Base-by-base conservation (phyloP, 73 alveolate genomes). In the Breviolum minutum region DNA sequence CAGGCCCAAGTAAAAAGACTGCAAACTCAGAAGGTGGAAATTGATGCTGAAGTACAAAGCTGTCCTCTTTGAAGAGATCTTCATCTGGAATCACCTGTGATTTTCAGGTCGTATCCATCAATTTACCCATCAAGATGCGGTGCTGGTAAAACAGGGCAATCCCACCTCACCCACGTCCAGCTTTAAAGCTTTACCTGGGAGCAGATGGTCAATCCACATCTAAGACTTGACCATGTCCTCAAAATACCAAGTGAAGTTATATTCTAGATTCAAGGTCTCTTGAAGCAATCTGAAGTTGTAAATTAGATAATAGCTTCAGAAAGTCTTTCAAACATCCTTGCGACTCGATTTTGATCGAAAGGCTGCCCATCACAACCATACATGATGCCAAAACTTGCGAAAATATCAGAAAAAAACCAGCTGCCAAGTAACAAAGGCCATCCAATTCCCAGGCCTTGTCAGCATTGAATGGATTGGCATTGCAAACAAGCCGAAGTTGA, bases 161-260 rank as follows among this genome's bases (percentile, higher is more conserved):
- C 83, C 20, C 48, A 64, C 97, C 98, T 92, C 98, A 13, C 98
- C 98, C 77, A 92, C 69, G 61, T 92, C 98, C 48, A 92, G 68
- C 69, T 69, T 80, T 20, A 92, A 66, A 7, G 73, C 63, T 54
- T 92, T 92, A 80, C 98, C 98, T 92, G 61, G 22, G 85, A 66
- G 19, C 30, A 71, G 2, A 71, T 22, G n/a, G 81, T 22, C 81
- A 71, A 22, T 22, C n/a, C n/a, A 73, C 11, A 24, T n/a, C 0
- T 40, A 40, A 40, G 54, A 40, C 3, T 40, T 40, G 54, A 40
- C 54, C 54, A 40, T 40, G 54, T 40, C 54, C 54, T 40, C 54
- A 40, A 40, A 40, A 40, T 40, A 3, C 54, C 54, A 40, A 40
- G 54, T 40, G 5, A 40, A 40, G 54, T 40, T 40, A 40, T 40